phyloP scores from a whole-genome alignment of 164 flowering plant species.

The Dillenia turbinata region DNA sequence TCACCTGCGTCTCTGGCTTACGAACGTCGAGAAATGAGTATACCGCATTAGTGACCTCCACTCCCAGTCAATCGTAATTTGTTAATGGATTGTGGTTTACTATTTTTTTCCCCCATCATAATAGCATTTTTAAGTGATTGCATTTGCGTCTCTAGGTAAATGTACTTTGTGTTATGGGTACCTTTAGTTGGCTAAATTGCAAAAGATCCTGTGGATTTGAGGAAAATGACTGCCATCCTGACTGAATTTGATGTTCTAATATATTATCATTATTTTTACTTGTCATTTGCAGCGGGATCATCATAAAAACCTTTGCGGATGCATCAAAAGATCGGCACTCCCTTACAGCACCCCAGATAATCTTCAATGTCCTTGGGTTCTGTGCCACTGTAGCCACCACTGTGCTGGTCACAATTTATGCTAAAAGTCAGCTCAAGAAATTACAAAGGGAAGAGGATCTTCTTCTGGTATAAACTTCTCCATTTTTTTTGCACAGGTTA shows the following conservation, averaged over 20 bases:
- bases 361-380: conserved; percentile 59
- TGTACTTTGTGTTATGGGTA: too few relatives aligned
- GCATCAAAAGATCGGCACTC: conserved; percentile 48
- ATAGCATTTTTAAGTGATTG: too few relatives aligned
- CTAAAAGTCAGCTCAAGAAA: conserved; percentile 58
- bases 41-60: too few relatives aligned
- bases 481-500: too few relatives aligned
- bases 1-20: too few relatives aligned
- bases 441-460: conserved; percentile 53
- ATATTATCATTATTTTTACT: background rate
- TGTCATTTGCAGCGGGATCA: conserved; percentile 58
- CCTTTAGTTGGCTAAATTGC: too few relatives aligned
- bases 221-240: background rate
- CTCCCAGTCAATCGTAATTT: too few relatives aligned
- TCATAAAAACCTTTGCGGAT: conserved; percentile 70
- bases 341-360: conserved; percentile 55
- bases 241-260: background rate
- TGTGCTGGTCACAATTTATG: conserved; percentile 53
- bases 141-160: too few relatives aligned
- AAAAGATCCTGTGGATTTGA: too few relatives aligned
- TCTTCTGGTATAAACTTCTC: conserved; percentile 24
- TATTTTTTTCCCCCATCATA: too few relatives aligned
- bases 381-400: conserved; percentile 50
- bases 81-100: too few relatives aligned
- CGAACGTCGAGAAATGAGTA: too few relatives aligned